phyloP scores from a whole-genome alignment of 306 rosid species.

The Quillaja saponaria region DNA sequence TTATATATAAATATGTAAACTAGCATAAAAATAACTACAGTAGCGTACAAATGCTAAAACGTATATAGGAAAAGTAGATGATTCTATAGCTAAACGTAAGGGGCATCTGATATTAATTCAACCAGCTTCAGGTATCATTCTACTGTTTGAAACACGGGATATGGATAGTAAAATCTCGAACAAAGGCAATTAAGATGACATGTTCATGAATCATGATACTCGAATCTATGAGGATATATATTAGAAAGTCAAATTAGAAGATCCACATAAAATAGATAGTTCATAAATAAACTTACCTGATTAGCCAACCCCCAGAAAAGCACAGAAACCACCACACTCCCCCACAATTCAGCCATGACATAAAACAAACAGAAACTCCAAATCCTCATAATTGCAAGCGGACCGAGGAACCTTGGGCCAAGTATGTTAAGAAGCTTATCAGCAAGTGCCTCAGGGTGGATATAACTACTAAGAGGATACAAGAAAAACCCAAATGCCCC shows the following conservation, averaged over 20 bases:
- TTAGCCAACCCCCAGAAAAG: slow-evolving; percentile 97
- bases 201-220: background rate
- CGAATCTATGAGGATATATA: background rate
- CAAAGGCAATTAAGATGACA: slow-evolving; percentile 16
- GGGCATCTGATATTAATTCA: background rate
- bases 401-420: slow-evolving; percentile 91
- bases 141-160: background rate
- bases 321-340: slow-evolving; percentile 91
- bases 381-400: slow-evolving; percentile 85
- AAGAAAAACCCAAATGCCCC: slow-evolving; percentile 89
- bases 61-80: background rate
- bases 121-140: slow-evolving; percentile 5
- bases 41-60: background rate
- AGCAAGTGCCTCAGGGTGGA: slow-evolving; percentile 83
- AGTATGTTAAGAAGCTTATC: slow-evolving; percentile 76
- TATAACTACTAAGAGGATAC: slow-evolving; percentile 74
- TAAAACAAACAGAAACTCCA: slow-evolving; percentile 97
- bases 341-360: slow-evolving; percentile 99
- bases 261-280: background rate
- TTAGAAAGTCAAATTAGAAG: slow-evolving; percentile 3
- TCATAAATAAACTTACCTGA: slow-evolving; percentile 57
- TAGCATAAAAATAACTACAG: slow-evolving; percentile 13
- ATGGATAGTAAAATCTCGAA: slow-evolving; percentile 15
- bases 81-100: slow-evolving; percentile 8
- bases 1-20: background rate